phyloP scores from a whole-genome alignment of 2,329 filamentous ascomycete species.

The Fusarium heterosporum region DNA sequence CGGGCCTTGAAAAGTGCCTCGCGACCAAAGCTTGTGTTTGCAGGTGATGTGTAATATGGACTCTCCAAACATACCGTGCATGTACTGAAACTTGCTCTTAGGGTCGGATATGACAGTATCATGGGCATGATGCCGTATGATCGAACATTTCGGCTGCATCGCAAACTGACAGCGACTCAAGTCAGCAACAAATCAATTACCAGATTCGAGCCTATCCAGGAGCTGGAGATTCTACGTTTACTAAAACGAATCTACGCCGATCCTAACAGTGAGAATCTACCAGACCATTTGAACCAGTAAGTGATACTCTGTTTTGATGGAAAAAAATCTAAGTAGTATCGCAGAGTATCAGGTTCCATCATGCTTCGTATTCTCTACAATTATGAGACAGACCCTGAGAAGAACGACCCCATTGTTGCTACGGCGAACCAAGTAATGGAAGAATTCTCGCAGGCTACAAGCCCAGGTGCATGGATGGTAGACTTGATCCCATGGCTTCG shows the following conservation, averaged over 20 bases:
- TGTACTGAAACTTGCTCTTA: background rate
- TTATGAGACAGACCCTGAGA: background rate
- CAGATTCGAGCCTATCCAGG: constrained; percentile 10
- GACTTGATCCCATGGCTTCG: constrained; percentile 14
- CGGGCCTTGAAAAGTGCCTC: constrained; percentile 12
- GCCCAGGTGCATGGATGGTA: constrained; percentile 15
- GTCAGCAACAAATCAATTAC: constrained; percentile 20
- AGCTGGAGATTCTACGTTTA: background rate
- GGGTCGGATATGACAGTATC: constrained; percentile 9
- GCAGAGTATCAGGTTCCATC: constrained; percentile 6
- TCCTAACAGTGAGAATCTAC: background rate
- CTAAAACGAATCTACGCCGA: background rate
- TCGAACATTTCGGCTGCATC: constrained; percentile 10
- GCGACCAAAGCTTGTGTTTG: constrained; percentile 9
- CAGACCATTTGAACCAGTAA: constrained; percentile 14
- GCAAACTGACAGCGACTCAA: constrained; percentile 24
- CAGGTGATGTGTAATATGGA: constrained; percentile 4
- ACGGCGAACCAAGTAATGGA: constrained; percentile 23
- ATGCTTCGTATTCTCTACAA: constrained; percentile 26
- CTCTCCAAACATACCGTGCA: background rate
- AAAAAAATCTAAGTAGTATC: background rate
- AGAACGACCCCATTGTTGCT: constrained; percentile 7
- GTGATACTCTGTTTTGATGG: fast-evolving
- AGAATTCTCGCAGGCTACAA: constrained; percentile 18
- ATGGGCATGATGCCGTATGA: constrained; percentile 30